These are phyloP conservation scores for Sinapis alba DNA, from an alignment of 441 rosid genomes.

Conservation along the genomic window DNA sequence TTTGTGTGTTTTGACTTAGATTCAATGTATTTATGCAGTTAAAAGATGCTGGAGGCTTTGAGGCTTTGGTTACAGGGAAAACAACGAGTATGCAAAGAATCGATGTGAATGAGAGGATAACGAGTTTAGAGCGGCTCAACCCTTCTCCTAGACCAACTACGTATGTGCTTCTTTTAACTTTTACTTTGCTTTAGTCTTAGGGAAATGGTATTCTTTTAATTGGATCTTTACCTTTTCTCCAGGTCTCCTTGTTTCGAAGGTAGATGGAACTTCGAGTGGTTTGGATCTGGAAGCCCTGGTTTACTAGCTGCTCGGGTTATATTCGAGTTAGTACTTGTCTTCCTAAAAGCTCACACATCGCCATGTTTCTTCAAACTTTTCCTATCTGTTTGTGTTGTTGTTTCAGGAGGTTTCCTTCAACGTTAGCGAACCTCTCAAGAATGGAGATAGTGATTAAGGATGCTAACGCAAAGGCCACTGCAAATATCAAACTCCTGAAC, in stretches of 20 bases:
- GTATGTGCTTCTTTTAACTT: too few species aligned
- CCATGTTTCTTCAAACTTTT: not conserved
- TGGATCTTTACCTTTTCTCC: too few species aligned
- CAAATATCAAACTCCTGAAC: constrained; percentile 63
- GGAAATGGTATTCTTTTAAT: constrained; percentile 36
- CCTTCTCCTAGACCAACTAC: constrained; percentile 92
- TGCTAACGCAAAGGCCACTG: constrained; percentile 57
- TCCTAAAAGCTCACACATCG: not conserved
- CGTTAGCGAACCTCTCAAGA: constrained; percentile 70
- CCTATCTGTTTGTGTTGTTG: constrained; percentile 16
- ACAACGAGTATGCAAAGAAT: constrained; percentile 68
- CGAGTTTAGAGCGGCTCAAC: constrained; percentile 81
- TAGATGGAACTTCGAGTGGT: constrained; percentile 92
- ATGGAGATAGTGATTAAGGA: constrained; percentile 79
- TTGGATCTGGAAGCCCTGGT: constrained; percentile 78
- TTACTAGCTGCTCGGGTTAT: constrained; percentile 68
- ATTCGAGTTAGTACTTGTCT: constrained; percentile 58
- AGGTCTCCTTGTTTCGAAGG: constrained; percentile 94
- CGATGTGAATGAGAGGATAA: constrained; percentile 90
- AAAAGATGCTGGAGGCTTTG: constrained; percentile 84
- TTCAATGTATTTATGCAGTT: constrained; percentile 39
- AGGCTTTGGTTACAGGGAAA: constrained; percentile 75
- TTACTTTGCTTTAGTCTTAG: constrained; percentile 3
- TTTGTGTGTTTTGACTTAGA: not conserved
- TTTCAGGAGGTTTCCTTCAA: constrained; percentile 76